These are phyloP conservation scores for Cyberlindnera meyerae DNA, from an alignment of 805 yeast species.

Conservation along the genomic window DNA sequence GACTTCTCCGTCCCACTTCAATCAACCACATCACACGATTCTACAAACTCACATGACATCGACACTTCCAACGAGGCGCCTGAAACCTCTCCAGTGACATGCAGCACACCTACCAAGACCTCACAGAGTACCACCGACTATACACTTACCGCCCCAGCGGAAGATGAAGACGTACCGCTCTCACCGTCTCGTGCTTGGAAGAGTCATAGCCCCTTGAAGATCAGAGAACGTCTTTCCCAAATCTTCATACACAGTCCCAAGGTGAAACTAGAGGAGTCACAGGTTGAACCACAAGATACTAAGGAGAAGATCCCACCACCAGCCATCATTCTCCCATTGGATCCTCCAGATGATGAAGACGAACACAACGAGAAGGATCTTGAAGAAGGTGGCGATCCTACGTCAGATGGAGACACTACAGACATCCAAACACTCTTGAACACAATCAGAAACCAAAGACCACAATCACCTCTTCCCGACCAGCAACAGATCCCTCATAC, in stretches of 20 bases:
- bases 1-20: too few species aligned
- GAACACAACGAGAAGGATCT: too few species aligned
- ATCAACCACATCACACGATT: too few species aligned
- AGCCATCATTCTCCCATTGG: not conserved
- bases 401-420: not conserved
- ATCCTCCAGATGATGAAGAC: not conserved
- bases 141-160: too few species aligned
- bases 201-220: constrained; percentile 9
- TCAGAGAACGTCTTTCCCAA: constrained; percentile 7
- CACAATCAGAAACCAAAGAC: constrained; percentile 8
- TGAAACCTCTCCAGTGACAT: too few species aligned
- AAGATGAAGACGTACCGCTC: too few species aligned
- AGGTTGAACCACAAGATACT: not conserved
- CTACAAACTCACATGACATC: too few species aligned
- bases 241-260: constrained; percentile 1
- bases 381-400: not conserved
- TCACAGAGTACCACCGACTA: too few species aligned
- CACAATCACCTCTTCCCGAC: not conserved
- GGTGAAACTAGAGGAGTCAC: not conserved
- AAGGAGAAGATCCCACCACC: not conserved
- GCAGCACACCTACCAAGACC: too few species aligned
- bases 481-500: not conserved
- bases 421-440: constrained; percentile 9
- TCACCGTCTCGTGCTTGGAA: not conserved
- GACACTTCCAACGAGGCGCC: too few species aligned